Percentiles rank a stretch among this genome's conserved stretches.
phyloP scores from a whole-genome alignment of 305 asterid species.

The Rubia tinctorum region DNA sequence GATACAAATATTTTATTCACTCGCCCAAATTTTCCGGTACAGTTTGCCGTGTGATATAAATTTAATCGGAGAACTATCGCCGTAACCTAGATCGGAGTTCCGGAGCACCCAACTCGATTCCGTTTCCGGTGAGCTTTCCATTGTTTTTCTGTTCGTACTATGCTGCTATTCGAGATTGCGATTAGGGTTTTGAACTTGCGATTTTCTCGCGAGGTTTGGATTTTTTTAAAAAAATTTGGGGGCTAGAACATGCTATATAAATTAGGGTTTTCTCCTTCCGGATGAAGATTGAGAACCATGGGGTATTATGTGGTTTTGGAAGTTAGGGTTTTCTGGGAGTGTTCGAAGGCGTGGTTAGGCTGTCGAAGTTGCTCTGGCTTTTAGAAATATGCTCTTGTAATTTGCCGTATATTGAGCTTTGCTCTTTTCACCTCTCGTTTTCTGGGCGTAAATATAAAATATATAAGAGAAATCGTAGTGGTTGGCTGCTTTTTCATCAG shows the following conservation, averaged over 20 bases:
- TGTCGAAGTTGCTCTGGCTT: neutral
- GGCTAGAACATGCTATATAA: neutral
- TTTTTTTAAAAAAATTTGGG: neutral
- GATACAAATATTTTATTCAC: neutral
- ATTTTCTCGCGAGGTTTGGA: neutral
- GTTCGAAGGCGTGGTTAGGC: neutral
- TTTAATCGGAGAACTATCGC: constrained; percentile 7
- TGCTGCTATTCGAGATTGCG: neutral
- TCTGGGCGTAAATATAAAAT: no score
- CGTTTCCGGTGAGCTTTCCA: constrained; percentile 7
- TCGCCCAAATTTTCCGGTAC: neutral
- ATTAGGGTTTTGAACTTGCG: constrained; percentile 14
- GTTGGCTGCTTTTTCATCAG: neutral
- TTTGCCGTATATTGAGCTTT: no score
- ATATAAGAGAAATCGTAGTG: neutral
- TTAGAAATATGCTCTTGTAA: neutral
- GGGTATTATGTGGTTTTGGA: neutral
- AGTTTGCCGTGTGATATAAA: neutral
- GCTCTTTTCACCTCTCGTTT: no score
- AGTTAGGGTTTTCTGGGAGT: constrained; percentile 19
- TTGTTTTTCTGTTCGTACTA: neutral
- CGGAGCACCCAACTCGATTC: constrained; percentile 18
- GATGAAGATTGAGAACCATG: neutral
- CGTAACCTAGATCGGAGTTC: constrained; percentile 27
- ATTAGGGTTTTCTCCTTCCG: neutral